Evolutionary conservation across 257 asterid genomes (phyloP).

Genomic region (Fraxinus cuspidata): DNA sequence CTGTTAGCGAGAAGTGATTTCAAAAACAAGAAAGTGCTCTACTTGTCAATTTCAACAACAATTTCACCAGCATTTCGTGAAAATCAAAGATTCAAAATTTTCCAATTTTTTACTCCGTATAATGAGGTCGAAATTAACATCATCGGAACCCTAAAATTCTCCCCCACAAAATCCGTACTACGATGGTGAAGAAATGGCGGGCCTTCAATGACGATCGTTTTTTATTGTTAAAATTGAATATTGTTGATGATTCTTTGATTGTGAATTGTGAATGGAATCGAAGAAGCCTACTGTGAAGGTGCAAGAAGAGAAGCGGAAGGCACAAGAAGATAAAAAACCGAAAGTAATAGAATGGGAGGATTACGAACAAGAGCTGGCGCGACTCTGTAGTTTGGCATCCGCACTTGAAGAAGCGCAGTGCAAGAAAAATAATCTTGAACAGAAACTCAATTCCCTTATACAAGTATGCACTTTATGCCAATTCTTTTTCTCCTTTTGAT

Average conservation of each 20-base stretch:
- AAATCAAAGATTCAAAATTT: neutral
- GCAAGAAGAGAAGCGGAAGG: conserved; percentile 35
- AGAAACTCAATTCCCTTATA: conserved; percentile 59
- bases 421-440: conserved; percentile 56
- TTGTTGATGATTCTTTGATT: conserved; percentile 27
- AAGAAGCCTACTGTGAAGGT: conserved; percentile 46
- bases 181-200: conserved; percentile 45
- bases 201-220: conserved; percentile 35
- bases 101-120: neutral
- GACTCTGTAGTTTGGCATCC: conserved; percentile 77
- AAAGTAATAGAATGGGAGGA: conserved; percentile 84
- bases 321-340: conserved; percentile 38
- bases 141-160: conserved; percentile 45
- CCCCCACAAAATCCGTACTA: conserved; percentile 33
- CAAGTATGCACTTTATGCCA: conserved; percentile 39
- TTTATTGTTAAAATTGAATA: conserved; percentile 34
- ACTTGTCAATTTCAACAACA: neutral
- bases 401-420: conserved; percentile 68
- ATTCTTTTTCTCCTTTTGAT: neutral
- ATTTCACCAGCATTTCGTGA: neutral
- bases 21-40: neutral
- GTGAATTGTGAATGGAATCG: conserved; percentile 53
- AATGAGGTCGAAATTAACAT: conserved; percentile 33
- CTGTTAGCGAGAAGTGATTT: neutral
- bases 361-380: conserved; percentile 81